Conservation (phyloP, 2,329 filamentous ascomycete genomes). For the Fusarium lyarnte region DNA sequence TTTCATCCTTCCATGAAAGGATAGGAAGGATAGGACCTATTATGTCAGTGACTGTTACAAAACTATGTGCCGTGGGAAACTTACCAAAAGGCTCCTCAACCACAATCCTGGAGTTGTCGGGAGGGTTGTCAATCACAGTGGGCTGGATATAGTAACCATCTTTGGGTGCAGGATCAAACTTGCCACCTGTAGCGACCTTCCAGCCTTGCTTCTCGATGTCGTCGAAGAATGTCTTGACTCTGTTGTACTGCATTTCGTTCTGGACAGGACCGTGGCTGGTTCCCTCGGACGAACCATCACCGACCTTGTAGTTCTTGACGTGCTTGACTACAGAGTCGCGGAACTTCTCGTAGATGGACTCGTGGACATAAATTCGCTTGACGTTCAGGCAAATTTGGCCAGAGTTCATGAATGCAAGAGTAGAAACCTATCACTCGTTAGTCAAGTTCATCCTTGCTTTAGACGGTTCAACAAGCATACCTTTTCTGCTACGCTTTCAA, state of each 20-base stretch:
- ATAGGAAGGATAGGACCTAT: constrained; percentile 67
- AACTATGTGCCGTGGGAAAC: background rate
- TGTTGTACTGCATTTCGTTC: constrained; percentile 72
- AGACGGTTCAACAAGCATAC: constrained; percentile 38
- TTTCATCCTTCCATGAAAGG: constrained; percentile 68
- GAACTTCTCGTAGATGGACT: constrained; percentile 67
- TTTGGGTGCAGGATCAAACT: constrained; percentile 33
- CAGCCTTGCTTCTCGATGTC: constrained; percentile 57
- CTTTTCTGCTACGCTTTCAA: constrained; percentile 49
- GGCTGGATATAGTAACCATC: constrained; percentile 67
- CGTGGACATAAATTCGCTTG: constrained; percentile 71
- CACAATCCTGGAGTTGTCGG: constrained; percentile 65
- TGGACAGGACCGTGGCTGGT: constrained; percentile 67
- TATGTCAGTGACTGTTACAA: background rate
- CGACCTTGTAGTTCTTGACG: constrained; percentile 55
- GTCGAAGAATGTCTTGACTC: constrained; percentile 55
- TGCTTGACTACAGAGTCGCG: constrained; percentile 49
- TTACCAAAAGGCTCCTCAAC: constrained; percentile 61
- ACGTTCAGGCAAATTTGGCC: constrained; percentile 54
- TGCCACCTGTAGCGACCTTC: constrained; percentile 54
- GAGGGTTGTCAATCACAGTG: constrained; percentile 68
- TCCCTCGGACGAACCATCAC: constrained; percentile 52
- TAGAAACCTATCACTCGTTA: constrained; percentile 44
- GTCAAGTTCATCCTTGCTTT: background rate
- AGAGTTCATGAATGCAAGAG: constrained; percentile 65